Evolutionary conservation across 192 early-diverging fungal species (phyloP), one percentile per base, ranked within the genome.

Genomic region (Coemansia sp.): DNA sequence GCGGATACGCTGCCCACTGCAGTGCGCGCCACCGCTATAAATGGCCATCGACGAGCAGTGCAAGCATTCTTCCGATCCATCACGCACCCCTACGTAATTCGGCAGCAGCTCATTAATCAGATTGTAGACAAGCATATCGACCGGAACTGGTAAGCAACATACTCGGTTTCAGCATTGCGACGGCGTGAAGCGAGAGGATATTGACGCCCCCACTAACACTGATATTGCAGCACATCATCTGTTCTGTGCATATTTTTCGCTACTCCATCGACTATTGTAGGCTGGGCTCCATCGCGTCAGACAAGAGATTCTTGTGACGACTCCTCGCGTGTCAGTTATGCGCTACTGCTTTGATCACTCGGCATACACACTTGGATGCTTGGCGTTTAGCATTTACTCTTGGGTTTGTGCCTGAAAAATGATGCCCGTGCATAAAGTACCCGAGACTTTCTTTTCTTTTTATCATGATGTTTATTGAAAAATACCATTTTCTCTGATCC

Each of bases 21-120:
- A 2, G 93, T 96, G 0, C 79, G 96, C 27, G 76, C 86, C 22
- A 95, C 95, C 2, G 94, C 94, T 4, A 87, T 96, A 35, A 86
- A 92, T 67, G 96, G 93, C 1, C 69, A 84, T 22, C 56, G 75
- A 5, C 54, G 56, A 17, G 65, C 73, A 20, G 41, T 61, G 0
- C 68, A 81, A 25, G 70, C 63, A 29, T 72, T 71, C 25, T 72
- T 74, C 43, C 67, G 68, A 35, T n/a, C 78, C 15, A 59, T 63
- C 53, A 39, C 32, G n/a, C 78, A 81, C 38, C 78, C 78, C 6
- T 81, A 66, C 20, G 65, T 61, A 11, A 69, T 75, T 43, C 73
- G 78, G 4, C 78, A 81, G 27, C 60, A 81, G 36, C 54, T 36
- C 15, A 81, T 81, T 6, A 75, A 81, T 39, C 73, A 62, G 15